Evolutionary conservation across 2,329 filamentous ascomycete species (phyloP).

Genomic region (Talaromyces sp.): DNA sequence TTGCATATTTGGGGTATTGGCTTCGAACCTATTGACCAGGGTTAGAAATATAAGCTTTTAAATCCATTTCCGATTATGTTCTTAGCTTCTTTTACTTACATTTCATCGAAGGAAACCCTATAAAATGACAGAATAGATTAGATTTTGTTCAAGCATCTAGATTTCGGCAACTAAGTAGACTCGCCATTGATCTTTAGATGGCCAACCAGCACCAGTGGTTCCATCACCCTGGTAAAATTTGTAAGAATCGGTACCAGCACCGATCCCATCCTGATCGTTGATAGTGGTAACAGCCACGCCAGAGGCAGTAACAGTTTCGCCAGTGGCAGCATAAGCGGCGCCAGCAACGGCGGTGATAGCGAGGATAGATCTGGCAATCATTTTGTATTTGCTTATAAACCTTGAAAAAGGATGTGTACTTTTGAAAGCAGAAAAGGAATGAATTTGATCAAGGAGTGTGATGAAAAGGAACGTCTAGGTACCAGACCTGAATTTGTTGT

Average conservation of each 20-base stretch:
- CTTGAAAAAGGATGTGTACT: background rate
- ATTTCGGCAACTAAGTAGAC: background rate
- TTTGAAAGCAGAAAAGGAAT: background rate
- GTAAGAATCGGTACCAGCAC: slow-evolving; percentile 13
- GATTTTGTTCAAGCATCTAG: background rate
- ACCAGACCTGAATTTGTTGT: slow-evolving; percentile 5
- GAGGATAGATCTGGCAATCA: slow-evolving; percentile 7
- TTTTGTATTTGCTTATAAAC: background rate
- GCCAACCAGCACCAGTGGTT: slow-evolving; percentile 18
- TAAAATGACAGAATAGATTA: background rate
- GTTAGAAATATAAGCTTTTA: background rate
- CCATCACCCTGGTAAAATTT: slow-evolving; percentile 19
- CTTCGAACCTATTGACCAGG: background rate
- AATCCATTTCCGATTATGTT: too few relatives aligned
- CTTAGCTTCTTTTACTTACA: slow-evolving; percentile 4
- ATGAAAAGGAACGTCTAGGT: slow-evolving; percentile 11
- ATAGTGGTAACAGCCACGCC: slow-evolving; percentile 9
- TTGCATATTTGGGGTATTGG: slow-evolving; percentile 11
- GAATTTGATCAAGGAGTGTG: background rate
- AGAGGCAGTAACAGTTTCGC: slow-evolving; percentile 12
- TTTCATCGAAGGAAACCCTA: slow-evolving; percentile 17
- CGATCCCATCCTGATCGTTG: slow-evolving; percentile 12
- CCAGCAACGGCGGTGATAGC: slow-evolving; percentile 9
- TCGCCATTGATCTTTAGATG: slow-evolving; percentile 17
- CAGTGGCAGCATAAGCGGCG: slow-evolving; percentile 9